Evolutionary conservation across 2,329 filamentous ascomycete genomes (phyloP).

Genomic region (Rosellinia necatrix): DNA sequence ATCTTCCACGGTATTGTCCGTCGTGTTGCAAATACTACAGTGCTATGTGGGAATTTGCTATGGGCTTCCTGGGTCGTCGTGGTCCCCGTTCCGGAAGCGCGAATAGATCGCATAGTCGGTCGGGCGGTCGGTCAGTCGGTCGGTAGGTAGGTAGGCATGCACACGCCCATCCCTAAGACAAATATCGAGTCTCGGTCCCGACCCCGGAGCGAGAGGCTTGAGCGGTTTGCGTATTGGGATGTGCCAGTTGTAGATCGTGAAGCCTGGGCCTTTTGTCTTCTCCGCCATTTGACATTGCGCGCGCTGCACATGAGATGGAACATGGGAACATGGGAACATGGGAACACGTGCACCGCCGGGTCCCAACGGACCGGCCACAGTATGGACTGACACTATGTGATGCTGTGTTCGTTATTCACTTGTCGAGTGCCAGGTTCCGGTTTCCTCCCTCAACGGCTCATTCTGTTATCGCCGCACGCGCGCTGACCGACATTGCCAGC

Average conservation of each 20-base stretch:
- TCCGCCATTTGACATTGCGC: constrained; percentile 1
- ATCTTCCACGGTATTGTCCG: not conserved
- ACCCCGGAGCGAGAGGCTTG: constrained; percentile 8
- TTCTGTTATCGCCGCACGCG: not conserved
- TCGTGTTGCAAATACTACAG: not conserved
- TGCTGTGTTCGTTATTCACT: not conserved
- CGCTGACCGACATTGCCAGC: constrained; percentile 13
- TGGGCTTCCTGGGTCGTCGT: no score
- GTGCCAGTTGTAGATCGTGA: constrained; percentile 14
- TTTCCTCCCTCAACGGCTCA: not conserved
- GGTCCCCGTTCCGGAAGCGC: no score
- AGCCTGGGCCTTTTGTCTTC: constrained; percentile 6
- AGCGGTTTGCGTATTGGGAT: not conserved
- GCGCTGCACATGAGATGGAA: not conserved
- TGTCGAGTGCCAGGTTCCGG: not conserved
- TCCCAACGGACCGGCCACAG: not conserved
- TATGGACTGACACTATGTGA: not conserved
- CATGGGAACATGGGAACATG: not conserved
- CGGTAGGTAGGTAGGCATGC: not conserved
- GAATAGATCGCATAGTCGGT: no score
- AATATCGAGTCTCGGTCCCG: not conserved
- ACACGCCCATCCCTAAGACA: not conserved
- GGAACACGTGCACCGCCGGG: not conserved
- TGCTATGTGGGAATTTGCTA: no score
- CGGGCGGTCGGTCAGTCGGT: no score